Conservation (phyloP, 108 stramenopile species). For the Mayamaea pseudoterrestris region DNA sequence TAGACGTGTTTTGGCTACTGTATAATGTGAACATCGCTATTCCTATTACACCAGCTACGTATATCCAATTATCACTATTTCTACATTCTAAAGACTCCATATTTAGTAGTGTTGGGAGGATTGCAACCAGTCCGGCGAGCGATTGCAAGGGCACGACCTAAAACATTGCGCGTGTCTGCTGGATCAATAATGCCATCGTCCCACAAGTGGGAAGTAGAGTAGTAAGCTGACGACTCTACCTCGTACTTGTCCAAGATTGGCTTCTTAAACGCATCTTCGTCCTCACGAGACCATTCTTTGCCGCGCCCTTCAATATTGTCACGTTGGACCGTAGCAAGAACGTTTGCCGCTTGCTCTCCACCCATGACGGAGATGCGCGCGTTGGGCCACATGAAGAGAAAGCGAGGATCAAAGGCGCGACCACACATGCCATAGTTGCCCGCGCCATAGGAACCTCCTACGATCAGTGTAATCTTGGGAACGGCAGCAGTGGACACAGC, state of each 20-base stretch:
- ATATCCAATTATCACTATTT: no score
- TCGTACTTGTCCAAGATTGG: conserved; percentile 71
- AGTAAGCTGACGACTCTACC: conserved; percentile 79
- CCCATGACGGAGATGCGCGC: conserved; percentile 95
- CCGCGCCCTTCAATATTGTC: conserved; percentile 65
- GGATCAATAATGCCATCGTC: conserved; percentile 98
- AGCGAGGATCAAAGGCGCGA: conserved; percentile 87
- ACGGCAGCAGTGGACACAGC: conserved; percentile 93
- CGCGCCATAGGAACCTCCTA: conserved; percentile 82
- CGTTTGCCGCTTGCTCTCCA: conserved; percentile 94
- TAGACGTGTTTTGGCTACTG: no score
- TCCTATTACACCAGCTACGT: no score
- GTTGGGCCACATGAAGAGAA: conserved; percentile 98
- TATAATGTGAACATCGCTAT: no score
- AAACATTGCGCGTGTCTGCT: conserved; percentile 76
- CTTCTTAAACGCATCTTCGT: conserved; percentile 49
- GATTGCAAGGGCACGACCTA: conserved; percentile 72
- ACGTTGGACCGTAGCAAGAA: conserved; percentile 85
- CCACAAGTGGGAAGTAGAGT: conserved; percentile 88
- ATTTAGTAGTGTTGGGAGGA: conserved; percentile 33
- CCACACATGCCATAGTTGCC: conserved; percentile 99
- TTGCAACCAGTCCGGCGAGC: conserved; percentile 36
- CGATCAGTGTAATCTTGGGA: conserved; percentile 93
- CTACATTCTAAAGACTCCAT: conserved; percentile 52
- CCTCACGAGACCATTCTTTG: conserved; percentile 52